Base-by-base conservation (phyloP, 2,329 filamentous ascomycete genomes). In the Pseudocercospora pini-densiflorae region DNA sequence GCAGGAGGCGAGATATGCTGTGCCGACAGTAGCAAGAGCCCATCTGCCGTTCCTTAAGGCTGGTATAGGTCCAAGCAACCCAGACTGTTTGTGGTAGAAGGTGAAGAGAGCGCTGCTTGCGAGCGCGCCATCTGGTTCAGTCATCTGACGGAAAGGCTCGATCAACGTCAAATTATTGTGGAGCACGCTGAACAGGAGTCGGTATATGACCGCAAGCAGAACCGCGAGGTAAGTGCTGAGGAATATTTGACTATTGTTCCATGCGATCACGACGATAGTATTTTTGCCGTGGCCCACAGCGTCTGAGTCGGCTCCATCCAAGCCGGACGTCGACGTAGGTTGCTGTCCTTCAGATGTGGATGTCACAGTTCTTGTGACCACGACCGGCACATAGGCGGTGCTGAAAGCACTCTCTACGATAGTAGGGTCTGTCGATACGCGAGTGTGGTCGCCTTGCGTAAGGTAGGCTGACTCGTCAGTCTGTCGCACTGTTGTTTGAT, bases 121-220 rank as follows among this genome's bases (percentile, higher is more conserved):
- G 10, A 63, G 61, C 1, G 65, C 69, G 1, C 69, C 69, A 21
- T 60, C 57, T 2, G 55, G 31, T n/a, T 64, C 59, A 19, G 53
- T 43, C 31, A 71, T 19, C 54, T 68, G 65, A n/a, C 69, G 65
- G 47, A 71, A 71, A 3, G 69, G 65, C 12, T 71, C 67, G 45
- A 71, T 65, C 19, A 70, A 64, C 19, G 51, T 62, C 21, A 70
- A 60, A 43, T 68, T 62, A 21, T 66, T 71, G 62, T 70, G 61
- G 5, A 71, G 29, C 2, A 64, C 55, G 12, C 67, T 66, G 33
- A 67, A 62, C 10, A 71, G 45, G 10, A 71, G 64, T 36, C 69
- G 69, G 24, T 71, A 71, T n/a, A 68, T 36, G 21, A 69, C 69
- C 12, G 69, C 69, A 19, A 71, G 24, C 9, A 69, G 45, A 5